These are phyloP conservation scores for Phytopythium delawarense DNA, from an alignment of 352 stramenopile species.

Conservation along the genomic window DNA sequence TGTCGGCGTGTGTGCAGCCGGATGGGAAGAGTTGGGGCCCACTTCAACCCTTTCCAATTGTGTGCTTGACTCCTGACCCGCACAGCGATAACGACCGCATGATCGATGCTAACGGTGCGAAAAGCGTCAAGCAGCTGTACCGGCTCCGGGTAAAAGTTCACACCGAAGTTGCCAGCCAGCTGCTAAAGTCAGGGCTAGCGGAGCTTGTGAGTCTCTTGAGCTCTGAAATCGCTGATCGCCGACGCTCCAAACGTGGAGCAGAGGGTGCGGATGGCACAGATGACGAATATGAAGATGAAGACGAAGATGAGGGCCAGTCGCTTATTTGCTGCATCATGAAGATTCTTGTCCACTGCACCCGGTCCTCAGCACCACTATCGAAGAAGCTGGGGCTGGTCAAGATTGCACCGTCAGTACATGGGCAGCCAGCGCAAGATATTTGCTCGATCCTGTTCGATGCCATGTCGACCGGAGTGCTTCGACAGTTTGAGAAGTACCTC, in stretches of 20 bases:
- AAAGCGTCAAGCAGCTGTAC: slow-evolving; percentile 46
- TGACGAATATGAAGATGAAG: slow-evolving; percentile 27
- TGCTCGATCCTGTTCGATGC: slow-evolving; percentile 36
- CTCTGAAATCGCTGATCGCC: slow-evolving; percentile 39
- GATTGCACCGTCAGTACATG: slow-evolving; percentile 17
- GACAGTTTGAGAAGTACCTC: slow-evolving; percentile 58
- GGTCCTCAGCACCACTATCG: slow-evolving; percentile 59
- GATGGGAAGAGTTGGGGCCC: slow-evolving; percentile 51
- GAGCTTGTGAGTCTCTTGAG: slow-evolving; percentile 47
- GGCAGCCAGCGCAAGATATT: slow-evolving; percentile 30
- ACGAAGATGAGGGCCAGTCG: slow-evolving; percentile 65
- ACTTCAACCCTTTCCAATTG: slow-evolving; percentile 53
- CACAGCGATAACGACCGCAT: background rate
- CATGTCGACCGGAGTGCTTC: slow-evolving; percentile 23
- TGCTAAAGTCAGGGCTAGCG: slow-evolving; percentile 41
- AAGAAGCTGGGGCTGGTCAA: slow-evolving; percentile 38
- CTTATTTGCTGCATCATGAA: slow-evolving; percentile 70
- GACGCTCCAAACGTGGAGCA: slow-evolving; percentile 13
- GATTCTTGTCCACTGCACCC: slow-evolving; percentile 60
- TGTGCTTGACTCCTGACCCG: slow-evolving; percentile 22
- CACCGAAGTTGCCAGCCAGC: slow-evolving; percentile 52
- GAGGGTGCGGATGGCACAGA: slow-evolving; percentile 9
- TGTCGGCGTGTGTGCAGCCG: slow-evolving; percentile 69
- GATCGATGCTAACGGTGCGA: background rate
- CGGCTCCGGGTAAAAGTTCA: slow-evolving; percentile 70